Conservation (phyloP, 2,329 filamentous ascomycete species). For the Colletotrichum lupini region DNA sequence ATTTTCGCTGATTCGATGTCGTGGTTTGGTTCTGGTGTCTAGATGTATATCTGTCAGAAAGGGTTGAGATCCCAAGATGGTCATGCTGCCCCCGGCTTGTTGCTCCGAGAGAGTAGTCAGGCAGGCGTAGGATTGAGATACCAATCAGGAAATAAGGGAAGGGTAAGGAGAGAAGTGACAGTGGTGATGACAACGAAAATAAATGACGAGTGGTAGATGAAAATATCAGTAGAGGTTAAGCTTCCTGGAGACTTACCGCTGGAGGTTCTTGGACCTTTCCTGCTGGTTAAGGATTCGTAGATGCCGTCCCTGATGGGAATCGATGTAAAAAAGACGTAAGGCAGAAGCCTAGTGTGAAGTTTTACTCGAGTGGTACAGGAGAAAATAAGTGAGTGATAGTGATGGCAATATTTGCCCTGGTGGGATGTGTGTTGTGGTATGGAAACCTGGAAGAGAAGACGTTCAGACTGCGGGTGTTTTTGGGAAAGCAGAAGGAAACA, state of each 20-base stretch:
- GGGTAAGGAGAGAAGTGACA: background rate
- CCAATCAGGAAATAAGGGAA: too few species aligned
- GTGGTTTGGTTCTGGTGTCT: background rate
- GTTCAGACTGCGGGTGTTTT: background rate
- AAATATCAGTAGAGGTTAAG: background rate
- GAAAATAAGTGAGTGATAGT: background rate
- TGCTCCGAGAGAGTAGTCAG: too few species aligned
- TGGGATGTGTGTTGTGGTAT: background rate
- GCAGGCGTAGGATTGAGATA: too few species aligned
- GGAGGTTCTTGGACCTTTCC: background rate
- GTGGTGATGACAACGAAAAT: background rate
- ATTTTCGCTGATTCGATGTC: background rate
- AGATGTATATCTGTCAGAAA: background rate
- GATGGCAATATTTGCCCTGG: background rate
- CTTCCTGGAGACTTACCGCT: background rate
- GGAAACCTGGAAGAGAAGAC: background rate
- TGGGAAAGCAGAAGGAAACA: background rate
- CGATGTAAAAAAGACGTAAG: too few species aligned
- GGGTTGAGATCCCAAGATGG: background rate
- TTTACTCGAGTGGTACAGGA: background rate
- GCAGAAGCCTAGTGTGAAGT: background rate
- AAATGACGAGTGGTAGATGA: background rate
- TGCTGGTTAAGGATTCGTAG: background rate
- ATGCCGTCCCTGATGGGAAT: background rate
- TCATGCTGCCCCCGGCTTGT: too few species aligned